phyloP scores from a whole-genome alignment of 129 eudicot genomes.

The Arctium lappa region DNA sequence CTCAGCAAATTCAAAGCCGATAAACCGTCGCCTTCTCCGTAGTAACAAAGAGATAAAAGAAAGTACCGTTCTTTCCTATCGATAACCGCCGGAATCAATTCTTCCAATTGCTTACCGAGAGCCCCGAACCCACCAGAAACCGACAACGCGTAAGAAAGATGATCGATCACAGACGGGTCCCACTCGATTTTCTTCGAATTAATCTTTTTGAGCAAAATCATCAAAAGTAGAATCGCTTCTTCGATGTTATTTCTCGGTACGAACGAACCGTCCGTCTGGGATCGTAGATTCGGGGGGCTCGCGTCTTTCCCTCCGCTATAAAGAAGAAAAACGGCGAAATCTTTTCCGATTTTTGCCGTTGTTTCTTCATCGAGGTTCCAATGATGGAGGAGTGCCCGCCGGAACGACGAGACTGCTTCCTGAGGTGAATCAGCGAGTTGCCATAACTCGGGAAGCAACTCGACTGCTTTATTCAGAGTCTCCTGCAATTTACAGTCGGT shows the following conservation, averaged over 20 bases:
- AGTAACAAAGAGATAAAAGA: constrained; percentile 68
- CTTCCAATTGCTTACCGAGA: constrained; percentile 67
- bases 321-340: constrained; percentile 82
- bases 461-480: constrained; percentile 74
- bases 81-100: constrained; percentile 58
- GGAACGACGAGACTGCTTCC: constrained; percentile 74
- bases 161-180: constrained; percentile 90
- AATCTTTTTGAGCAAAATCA: constrained; percentile 62
- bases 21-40: constrained; percentile 61
- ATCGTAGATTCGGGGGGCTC: constrained; percentile 58
- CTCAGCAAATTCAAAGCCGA: constrained; percentile 56
- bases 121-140: constrained; percentile 52
- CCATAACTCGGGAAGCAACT: constrained; percentile 87
- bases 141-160: constrained; percentile 74
- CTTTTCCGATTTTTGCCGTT: constrained; percentile 64
- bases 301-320: constrained; percentile 75
- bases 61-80: constrained; percentile 53
- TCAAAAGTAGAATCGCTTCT: constrained; percentile 78
- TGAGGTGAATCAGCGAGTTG: constrained; percentile 70
- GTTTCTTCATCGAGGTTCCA: constrained; percentile 80
- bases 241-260: constrained; percentile 75
- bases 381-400: constrained; percentile 72
- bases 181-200: constrained; percentile 56
- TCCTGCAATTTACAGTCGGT: constrained; percentile 90
- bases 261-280: constrained; percentile 66